Evolutionary conservation across 2,329 filamentous ascomycete genomes (phyloP).

Genomic region (Exophiala mesophila): DNA sequence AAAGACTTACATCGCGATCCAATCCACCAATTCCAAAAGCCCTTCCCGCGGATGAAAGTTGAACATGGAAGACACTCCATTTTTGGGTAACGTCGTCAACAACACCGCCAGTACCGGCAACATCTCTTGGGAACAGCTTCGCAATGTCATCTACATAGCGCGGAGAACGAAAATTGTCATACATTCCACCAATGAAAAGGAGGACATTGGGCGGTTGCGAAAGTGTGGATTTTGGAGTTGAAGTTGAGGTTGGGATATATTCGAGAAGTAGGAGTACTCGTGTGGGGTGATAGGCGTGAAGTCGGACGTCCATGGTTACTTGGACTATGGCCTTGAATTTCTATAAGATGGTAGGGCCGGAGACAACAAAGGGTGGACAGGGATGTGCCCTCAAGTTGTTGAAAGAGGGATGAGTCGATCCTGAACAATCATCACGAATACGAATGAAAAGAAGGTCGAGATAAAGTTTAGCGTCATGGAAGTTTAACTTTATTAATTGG

Average conservation of each 20-base stretch:
- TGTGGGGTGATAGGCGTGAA: constrained; percentile 21
- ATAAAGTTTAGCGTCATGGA: no score
- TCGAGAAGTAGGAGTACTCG: constrained; percentile 22
- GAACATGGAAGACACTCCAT: constrained; percentile 51
- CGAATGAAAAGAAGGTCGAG: no score
- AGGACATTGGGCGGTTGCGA: constrained; percentile 36
- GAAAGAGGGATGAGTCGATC: no score
- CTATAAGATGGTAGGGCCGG: no score
- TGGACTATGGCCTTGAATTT: no score
- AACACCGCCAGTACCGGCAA: no score
- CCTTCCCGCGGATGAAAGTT: constrained; percentile 49
- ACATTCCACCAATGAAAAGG: constrained; percentile 56
- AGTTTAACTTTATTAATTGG: no score
- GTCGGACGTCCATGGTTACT: constrained; percentile 2
- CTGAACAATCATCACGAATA: no score
- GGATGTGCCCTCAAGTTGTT: no score
- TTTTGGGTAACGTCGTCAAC: constrained; percentile 29
- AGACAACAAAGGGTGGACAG: no score
- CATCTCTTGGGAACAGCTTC: constrained; percentile 34
- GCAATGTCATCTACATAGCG: constrained; percentile 49
- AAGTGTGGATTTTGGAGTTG: not conserved
- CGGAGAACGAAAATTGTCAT: constrained; percentile 53
- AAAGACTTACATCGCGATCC: constrained; percentile 39
- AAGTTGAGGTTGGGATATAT: constrained; percentile 4
- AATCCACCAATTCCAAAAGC: constrained; percentile 53